These are phyloP conservation scores for Pichia norvegensis DNA, from an alignment of 1,139 yeast genomes.

Conservation along the genomic window DNA sequence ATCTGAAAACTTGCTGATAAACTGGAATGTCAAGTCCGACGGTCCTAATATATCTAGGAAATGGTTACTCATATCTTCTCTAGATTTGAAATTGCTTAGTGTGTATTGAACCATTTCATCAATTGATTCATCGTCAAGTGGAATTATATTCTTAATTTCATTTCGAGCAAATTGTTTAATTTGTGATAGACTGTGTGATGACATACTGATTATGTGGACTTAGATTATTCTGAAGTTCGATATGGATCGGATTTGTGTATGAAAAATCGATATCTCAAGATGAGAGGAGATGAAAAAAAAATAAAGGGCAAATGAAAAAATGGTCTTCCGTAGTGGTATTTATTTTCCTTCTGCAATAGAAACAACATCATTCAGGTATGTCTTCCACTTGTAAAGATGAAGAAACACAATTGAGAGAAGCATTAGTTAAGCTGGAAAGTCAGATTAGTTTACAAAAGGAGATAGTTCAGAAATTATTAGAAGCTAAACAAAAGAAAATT, in stretches of 20 bases:
- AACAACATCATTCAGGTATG: neutral
- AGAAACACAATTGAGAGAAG: conserved; percentile 13
- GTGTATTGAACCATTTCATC: conserved; percentile 44
- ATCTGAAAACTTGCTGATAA: conserved; percentile 32
- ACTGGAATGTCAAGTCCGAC: conserved; percentile 37
- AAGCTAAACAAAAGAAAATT: conserved; percentile 4
- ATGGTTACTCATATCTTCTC: conserved; percentile 40
- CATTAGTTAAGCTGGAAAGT: conserved; percentile 15
- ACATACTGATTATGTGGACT: conserved; percentile 6
- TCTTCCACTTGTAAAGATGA: conserved; percentile 13
- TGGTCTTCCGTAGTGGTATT: neutral
- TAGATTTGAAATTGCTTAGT: conserved; percentile 32
- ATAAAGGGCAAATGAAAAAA: neutral
- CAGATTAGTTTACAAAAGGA: conserved; percentile 15
- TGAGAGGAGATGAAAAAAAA: neutral
- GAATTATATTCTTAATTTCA: conserved; percentile 37
- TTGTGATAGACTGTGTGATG: conserved; percentile 18
- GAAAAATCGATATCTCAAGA: no score
- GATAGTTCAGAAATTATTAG: conserved; percentile 4
- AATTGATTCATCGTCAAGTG: conserved; percentile 38
- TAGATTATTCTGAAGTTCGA: neutral
- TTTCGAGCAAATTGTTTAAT: conserved; percentile 31
- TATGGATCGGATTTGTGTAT: no score
- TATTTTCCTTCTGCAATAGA: neutral
- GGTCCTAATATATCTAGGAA: conserved; percentile 49